Conservation (phyloP, 2,329 filamentous ascomycete species). For the Huntiella bhutanensis region DNA sequence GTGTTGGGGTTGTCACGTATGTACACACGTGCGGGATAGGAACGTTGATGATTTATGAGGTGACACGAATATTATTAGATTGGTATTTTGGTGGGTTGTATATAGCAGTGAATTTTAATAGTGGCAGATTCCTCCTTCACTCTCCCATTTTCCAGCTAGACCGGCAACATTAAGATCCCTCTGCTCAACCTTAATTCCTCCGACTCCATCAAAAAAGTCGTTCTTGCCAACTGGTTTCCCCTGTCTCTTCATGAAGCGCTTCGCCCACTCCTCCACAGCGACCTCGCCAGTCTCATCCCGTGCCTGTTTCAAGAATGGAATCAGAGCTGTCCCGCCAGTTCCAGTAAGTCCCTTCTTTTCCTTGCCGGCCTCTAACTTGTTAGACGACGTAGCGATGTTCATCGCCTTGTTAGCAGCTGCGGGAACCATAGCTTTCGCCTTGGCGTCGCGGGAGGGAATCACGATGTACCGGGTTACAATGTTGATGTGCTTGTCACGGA, state of each 20-base stretch:
- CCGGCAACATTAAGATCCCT: constrained; percentile 38
- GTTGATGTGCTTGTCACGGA: constrained; percentile 88
- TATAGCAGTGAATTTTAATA: constrained; percentile 19
- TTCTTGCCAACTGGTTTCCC: constrained; percentile 29
- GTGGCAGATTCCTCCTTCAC: constrained; percentile 48
- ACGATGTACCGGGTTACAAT: constrained; percentile 95
- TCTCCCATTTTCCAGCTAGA: constrained; percentile 72
- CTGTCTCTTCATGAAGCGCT: constrained; percentile 35
- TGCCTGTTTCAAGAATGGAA: constrained; percentile 91
- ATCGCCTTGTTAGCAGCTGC: constrained; percentile 29
- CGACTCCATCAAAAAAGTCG: constrained; percentile 39
- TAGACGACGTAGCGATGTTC: constrained; percentile 45
- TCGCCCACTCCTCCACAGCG: constrained; percentile 50
- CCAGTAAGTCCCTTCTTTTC: constrained; percentile 40
- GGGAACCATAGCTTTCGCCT: constrained; percentile 40
- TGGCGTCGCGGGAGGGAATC: constrained; percentile 59
- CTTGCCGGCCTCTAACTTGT: constrained; percentile 18
- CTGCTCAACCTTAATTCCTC: constrained; percentile 18
- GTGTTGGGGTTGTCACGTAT: no score
- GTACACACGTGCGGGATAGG: no score
- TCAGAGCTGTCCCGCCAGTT: constrained; percentile 82
- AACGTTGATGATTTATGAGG: no score
- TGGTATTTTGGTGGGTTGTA: neutral
- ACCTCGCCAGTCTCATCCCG: constrained; percentile 90
- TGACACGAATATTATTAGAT: no score